A percentile compares a stretch with the other conserved stretches of the same genome.
These are phyloP conservation scores for Botrytis fragariae DNA, from an alignment of 2,329 filamentous ascomycete genomes.

Conservation along the genomic window DNA sequence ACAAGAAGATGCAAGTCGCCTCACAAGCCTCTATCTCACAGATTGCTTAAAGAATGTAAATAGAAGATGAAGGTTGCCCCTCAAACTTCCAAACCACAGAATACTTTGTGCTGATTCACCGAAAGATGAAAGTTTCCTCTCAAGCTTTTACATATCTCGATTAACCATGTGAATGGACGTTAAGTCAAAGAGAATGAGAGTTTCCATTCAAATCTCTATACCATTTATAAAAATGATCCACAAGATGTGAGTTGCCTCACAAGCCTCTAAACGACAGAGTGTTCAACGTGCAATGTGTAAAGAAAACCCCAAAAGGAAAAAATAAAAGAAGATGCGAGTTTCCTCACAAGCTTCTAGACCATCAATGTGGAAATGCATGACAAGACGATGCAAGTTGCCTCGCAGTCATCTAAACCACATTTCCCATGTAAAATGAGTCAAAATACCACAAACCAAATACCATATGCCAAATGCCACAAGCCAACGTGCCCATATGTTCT, in stretches of 20 bases:
- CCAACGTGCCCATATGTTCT: not conserved
- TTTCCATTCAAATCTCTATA: not conserved
- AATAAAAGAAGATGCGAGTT: not conserved
- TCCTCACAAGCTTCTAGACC: not conserved
- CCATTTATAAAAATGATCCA: not conserved
- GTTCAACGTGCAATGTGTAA: not conserved
- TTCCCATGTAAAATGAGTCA: not conserved
- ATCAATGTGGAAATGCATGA: not conserved
- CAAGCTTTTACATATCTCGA: not conserved
- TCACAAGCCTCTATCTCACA: not conserved
- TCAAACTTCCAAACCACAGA: not conserved
- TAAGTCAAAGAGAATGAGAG: not conserved
- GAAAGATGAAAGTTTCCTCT: not conserved
- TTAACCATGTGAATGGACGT: not conserved
- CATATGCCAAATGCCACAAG: too few species aligned
- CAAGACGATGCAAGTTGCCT: not conserved
- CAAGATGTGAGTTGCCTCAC: not conserved
- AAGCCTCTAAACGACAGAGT: not conserved
- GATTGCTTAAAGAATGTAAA: not conserved
- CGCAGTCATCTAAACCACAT: not conserved
- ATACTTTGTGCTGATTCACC: not conserved
- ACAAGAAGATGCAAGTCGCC: not conserved
- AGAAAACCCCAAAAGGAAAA: not conserved
- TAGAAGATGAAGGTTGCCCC: not conserved
- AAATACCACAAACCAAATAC: not conserved